phyloP scores from a whole-genome alignment of 768 basidiomycete genomes.

The Mycena chlorophos region DNA sequence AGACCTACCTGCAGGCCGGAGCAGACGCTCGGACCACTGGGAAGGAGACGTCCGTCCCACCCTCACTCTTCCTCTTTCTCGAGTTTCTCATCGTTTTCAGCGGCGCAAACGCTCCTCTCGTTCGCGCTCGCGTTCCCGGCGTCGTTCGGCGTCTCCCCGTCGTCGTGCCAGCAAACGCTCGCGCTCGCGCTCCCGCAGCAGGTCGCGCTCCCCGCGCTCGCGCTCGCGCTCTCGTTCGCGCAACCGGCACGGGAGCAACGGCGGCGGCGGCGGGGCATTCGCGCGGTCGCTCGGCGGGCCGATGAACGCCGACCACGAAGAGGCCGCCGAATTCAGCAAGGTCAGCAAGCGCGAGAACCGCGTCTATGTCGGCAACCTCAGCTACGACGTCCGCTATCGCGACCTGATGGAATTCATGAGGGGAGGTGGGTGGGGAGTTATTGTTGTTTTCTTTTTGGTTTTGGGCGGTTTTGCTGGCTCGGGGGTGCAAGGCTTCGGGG shows the following conservation, averaged over 20 bases:
- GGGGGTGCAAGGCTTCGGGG: neutral
- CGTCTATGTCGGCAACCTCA: slow-evolving; percentile 98
- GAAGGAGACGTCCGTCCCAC: slow-evolving; percentile 65
- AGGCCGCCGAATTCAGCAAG: slow-evolving; percentile 94
- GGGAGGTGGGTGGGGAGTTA: slow-evolving; percentile 96
- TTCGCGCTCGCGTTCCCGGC: slow-evolving; percentile 63
- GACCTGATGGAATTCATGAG: slow-evolving; percentile 99
- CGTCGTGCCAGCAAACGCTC: slow-evolving; percentile 58
- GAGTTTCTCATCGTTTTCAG: slow-evolving; percentile 30
- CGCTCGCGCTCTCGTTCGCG: slow-evolving; percentile 63
- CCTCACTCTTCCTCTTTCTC: neutral
- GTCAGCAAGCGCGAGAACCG: slow-evolving; percentile 97
- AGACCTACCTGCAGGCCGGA: slow-evolving; percentile 21
- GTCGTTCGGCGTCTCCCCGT: slow-evolving; percentile 66
- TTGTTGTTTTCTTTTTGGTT: slow-evolving; percentile 49
- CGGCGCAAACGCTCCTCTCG: slow-evolving; percentile 69
- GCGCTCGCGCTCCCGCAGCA: slow-evolving; percentile 58
- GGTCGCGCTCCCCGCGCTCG: slow-evolving; percentile 58
- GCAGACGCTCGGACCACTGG: slow-evolving; percentile 70
- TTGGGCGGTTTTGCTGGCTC: slow-evolving; percentile 7
- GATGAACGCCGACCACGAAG: slow-evolving; percentile 89
- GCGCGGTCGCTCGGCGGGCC: slow-evolving; percentile 83
- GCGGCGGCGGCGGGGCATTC: slow-evolving; percentile 65
- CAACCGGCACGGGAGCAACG: slow-evolving; percentile 57
- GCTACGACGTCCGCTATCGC: slow-evolving; percentile 97